A percentile compares a stretch with the other conserved stretches of the same genome.
Evolutionary conservation across 805 yeast genomes (phyloP).

Genomic region (Candida germanica): DNA sequence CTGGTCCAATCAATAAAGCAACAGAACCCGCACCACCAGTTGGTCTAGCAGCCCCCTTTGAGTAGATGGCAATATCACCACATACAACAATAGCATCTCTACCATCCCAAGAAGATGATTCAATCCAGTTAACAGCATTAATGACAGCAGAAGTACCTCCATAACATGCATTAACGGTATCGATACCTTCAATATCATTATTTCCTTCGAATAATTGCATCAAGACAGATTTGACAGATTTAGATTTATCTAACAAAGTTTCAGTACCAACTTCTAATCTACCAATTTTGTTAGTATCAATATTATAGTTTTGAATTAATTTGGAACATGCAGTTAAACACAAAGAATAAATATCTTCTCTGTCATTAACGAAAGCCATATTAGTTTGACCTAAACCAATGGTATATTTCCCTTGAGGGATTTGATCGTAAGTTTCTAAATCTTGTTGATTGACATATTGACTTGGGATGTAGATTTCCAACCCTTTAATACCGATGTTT

Average conservation of each 20-base stretch:
- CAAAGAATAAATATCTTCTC: constrained; percentile 95
- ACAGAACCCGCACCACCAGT: constrained; percentile 99
- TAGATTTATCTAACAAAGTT: constrained; percentile 93
- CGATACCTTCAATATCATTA: constrained; percentile 91
- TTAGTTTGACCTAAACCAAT: constrained; percentile 98
- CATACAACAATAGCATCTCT: constrained; percentile 95
- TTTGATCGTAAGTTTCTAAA: constrained; percentile 78
- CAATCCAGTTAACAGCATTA: constrained; percentile 94
- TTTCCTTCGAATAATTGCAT: constrained; percentile 91
- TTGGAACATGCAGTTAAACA: constrained; percentile 82
- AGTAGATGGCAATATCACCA: constrained; percentile 97
- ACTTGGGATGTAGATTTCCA: constrained; percentile 85
- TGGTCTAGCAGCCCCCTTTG: constrained; percentile 97
- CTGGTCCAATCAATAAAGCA: constrained; percentile 93
- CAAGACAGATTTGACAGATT: constrained; percentile 91
- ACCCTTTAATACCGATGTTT: constrained; percentile 95
- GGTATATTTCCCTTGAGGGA: constrained; percentile 93
- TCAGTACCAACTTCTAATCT: constrained; percentile 98
- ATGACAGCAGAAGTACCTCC: constrained; percentile 97
- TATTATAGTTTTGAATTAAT: constrained; percentile 73
- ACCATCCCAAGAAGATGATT: constrained; percentile 96
- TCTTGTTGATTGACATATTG: constrained; percentile 77
- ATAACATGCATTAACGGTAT: constrained; percentile 95
- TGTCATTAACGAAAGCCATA: constrained; percentile 95
- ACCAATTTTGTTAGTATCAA: constrained; percentile 81